These are phyloP conservation scores for Kregervanrija pseudodelftensis DNA, from an alignment of 805 yeast species.

Conservation along the genomic window DNA sequence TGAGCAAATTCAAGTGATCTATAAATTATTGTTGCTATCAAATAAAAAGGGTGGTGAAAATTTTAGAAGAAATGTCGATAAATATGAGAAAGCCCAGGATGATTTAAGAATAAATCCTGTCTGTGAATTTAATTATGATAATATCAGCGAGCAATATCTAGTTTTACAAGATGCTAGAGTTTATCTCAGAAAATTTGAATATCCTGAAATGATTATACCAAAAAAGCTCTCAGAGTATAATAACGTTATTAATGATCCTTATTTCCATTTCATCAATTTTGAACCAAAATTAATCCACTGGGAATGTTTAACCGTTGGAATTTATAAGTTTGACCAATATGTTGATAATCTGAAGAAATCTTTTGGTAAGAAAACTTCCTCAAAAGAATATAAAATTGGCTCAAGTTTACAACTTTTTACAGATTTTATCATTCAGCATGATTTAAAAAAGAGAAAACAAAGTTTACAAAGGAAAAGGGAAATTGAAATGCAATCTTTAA, in stretches of 20 bases:
- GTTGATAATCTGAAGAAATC: slow-evolving; percentile 26
- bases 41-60: slow-evolving; percentile 36
- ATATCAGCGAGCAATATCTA: slow-evolving; percentile 21
- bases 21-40: slow-evolving; percentile 31
- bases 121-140: slow-evolving; percentile 11
- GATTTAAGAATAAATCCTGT: slow-evolving; percentile 18
- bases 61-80: slow-evolving; percentile 44
- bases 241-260: slow-evolving; percentile 16
- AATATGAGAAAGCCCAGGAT: slow-evolving; percentile 21
- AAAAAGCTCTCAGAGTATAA: slow-evolving; percentile 26
- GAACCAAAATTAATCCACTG: slow-evolving; percentile 33
- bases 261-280: slow-evolving; percentile 10
- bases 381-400: slow-evolving; percentile 24
- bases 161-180: slow-evolving; percentile 47
- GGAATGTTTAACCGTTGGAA: slow-evolving; percentile 36
- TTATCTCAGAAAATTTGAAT: slow-evolving; percentile 33
- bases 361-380: slow-evolving; percentile 23
- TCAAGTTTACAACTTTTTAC: slow-evolving; percentile 25
- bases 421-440: slow-evolving; percentile 34
- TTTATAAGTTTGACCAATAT: slow-evolving; percentile 34
- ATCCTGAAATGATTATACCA: slow-evolving; percentile 29
- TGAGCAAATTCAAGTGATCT: slow-evolving; percentile 45
- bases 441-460: slow-evolving; percentile 46
- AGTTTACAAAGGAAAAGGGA: slow-evolving; percentile 53
- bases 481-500: slow-evolving; percentile 51